Conservation (phyloP, 306 rosid species). For the Nissolia schottii region DNA sequence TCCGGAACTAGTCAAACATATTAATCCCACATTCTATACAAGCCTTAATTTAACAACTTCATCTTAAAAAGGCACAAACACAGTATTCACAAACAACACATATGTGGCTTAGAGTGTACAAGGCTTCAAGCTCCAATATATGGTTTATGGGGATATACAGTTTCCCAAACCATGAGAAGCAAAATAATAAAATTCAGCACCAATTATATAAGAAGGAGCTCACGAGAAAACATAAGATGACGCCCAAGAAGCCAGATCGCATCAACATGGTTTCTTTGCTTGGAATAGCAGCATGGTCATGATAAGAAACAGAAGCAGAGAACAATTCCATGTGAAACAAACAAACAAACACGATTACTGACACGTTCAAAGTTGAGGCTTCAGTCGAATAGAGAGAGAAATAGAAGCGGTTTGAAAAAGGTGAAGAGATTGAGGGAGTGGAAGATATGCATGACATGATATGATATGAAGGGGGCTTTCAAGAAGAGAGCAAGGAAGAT, state of each 20-base stretch:
- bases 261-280: constrained; percentile 38
- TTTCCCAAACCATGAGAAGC: neutral
- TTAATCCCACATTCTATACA: neutral
- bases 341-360: neutral
- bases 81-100: neutral
- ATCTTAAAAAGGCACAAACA: neutral
- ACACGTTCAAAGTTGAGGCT: neutral
- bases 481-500: neutral
- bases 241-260: constrained; percentile 42
- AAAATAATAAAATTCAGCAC: neutral
- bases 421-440: neutral
- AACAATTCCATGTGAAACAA: constrained; percentile 33
- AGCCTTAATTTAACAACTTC: neutral
- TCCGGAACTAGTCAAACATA: neutral
- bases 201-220: constrained; percentile 21
- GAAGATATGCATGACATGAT: neutral
- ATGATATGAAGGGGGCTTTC: neutral
- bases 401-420: neutral
- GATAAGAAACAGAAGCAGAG: constrained; percentile 9
- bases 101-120: too few relatives aligned
- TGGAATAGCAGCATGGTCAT: constrained; percentile 21
- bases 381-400: neutral
- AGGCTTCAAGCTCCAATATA: neutral
- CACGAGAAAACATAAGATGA: constrained; percentile 53
- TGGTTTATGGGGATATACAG: neutral